phyloP scores from a whole-genome alignment of 2,329 filamentous ascomycete genomes.

The Metarhizium brunneum region DNA sequence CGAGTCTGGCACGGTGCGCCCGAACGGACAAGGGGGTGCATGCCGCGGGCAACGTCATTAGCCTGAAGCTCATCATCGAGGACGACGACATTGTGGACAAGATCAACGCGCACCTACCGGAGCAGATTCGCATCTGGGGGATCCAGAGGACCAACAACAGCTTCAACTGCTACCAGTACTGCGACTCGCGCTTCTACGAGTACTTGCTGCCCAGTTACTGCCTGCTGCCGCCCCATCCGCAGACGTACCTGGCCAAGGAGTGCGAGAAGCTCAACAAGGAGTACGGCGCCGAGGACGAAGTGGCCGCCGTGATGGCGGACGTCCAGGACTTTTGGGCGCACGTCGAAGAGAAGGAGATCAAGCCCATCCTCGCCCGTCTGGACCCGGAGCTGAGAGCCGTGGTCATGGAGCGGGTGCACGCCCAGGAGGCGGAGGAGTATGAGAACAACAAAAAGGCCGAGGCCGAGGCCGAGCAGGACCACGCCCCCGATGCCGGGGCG shows the following conservation, averaged over 20 bases:
- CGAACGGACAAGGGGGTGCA: slow-evolving; percentile 97
- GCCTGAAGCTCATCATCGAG: slow-evolving; percentile 90
- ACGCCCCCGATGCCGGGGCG: slow-evolving; percentile 15
- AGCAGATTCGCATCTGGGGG: slow-evolving; percentile 92
- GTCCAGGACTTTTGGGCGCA: slow-evolving; percentile 74
- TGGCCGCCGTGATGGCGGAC: slow-evolving; percentile 62
- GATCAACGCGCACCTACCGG: slow-evolving; percentile 77
- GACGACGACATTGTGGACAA: slow-evolving; percentile 79
- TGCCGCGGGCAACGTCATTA: slow-evolving; percentile 90
- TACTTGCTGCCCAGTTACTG: slow-evolving; percentile 92
- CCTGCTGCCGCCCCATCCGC: slow-evolving; percentile 84
- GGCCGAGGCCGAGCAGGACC: slow-evolving; percentile 10
- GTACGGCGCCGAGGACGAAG: slow-evolving; percentile 60
- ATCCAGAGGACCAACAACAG: slow-evolving; percentile 80
- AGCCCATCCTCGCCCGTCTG: slow-evolving; percentile 55
- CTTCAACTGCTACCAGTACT: slow-evolving; percentile 91
- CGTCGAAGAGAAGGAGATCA: slow-evolving; percentile 71
- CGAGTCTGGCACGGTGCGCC: slow-evolving; percentile 84
- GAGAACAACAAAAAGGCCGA: slow-evolving; percentile 14
- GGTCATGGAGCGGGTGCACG: slow-evolving; percentile 54
- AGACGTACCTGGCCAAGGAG: slow-evolving; percentile 75
- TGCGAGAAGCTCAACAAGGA: slow-evolving; percentile 70
- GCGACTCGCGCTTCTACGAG: slow-evolving; percentile 94
- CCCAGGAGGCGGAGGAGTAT: slow-evolving; percentile 18
- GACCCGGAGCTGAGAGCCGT: slow-evolving; percentile 54